Percentiles rank a stretch among this genome's conserved stretches.
These are phyloP conservation scores for Neonectria ditissima DNA, from an alignment of 2,329 filamentous ascomycete genomes.

Conservation along the genomic window DNA sequence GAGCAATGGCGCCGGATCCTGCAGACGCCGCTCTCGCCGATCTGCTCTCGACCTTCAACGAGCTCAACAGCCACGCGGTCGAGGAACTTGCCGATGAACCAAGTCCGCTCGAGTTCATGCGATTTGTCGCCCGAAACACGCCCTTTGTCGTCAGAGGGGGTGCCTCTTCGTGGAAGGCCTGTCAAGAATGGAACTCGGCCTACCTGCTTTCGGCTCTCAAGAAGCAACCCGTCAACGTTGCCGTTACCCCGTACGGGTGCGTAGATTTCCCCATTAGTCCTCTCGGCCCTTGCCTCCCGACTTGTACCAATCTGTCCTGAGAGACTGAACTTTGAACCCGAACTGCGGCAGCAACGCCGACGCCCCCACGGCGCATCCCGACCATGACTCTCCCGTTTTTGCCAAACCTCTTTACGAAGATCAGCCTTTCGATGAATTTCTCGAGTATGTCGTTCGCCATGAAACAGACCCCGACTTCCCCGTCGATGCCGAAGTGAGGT, in stretches of 20 bases:
- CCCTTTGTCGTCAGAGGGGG: constrained; percentile 78
- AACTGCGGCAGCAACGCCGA: constrained; percentile 51
- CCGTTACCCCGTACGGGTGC: constrained; percentile 79
- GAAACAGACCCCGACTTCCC: constrained; percentile 56
- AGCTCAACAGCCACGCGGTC: constrained; percentile 73
- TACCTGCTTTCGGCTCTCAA: constrained; percentile 69
- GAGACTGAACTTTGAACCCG: constrained; percentile 12
- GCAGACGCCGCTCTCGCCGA: constrained; percentile 48
- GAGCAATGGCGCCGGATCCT: background rate
- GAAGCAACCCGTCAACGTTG: constrained; percentile 75
- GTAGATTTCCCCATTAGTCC: constrained; percentile 32
- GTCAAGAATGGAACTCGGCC: constrained; percentile 69
- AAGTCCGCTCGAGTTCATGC: constrained; percentile 83
- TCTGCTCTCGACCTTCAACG: constrained; percentile 77
- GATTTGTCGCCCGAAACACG: constrained; percentile 78
- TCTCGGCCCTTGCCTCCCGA: background rate
- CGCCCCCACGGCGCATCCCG: constrained; percentile 47
- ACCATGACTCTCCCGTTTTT: constrained; percentile 60
- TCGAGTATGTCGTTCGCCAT: constrained; percentile 71
- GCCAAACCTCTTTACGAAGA: constrained; percentile 79
- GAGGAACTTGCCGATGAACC: constrained; percentile 74
- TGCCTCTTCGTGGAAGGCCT: constrained; percentile 72
- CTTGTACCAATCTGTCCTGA: background rate
- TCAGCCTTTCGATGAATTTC: constrained; percentile 71
- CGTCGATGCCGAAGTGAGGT: constrained; percentile 65